Conservation (phyloP, 1,284 basidiomycete genomes). For the Boletus mariae region DNA sequence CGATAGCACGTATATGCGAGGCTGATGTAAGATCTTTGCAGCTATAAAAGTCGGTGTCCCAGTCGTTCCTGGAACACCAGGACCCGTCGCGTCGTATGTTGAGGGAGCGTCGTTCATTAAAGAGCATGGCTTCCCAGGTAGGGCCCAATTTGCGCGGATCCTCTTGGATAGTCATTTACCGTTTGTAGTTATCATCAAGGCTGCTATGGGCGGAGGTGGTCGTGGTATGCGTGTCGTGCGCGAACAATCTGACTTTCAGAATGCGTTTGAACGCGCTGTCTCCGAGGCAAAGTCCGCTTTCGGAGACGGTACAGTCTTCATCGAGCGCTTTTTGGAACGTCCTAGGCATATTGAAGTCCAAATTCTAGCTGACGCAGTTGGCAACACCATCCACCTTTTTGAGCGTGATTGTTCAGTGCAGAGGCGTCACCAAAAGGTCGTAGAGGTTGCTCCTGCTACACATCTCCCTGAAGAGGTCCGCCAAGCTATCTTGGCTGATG, state of each 20-base stretch:
- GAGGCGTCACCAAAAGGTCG: conserved; percentile 96
- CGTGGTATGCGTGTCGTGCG: conserved; percentile 98
- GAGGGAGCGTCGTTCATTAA: conserved; percentile 89
- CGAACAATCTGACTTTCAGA: conserved; percentile 87
- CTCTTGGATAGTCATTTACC: not conserved
- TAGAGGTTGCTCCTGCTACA: conserved; percentile 96
- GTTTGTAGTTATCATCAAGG: conserved; percentile 86
- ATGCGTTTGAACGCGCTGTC: conserved; percentile 89
- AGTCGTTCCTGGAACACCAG: conserved; percentile 96
- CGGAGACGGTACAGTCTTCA: conserved; percentile 97
- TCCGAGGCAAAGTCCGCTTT: conserved; percentile 96
- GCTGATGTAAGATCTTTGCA: conserved; percentile 28
- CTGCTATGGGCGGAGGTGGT: conserved; percentile 97
- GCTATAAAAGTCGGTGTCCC: conserved; percentile 89
- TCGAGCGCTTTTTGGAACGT: conserved; percentile 95
- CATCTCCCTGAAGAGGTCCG: conserved; percentile 91
- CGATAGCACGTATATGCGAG: not conserved
- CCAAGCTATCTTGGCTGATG: conserved; percentile 83
- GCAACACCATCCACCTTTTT: conserved; percentile 95
- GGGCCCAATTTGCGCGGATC: conserved; percentile 15
- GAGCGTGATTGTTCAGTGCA: conserved; percentile 99
- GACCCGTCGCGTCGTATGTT: conserved; percentile 81
- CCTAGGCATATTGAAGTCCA: conserved; percentile 98
- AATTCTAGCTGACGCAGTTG: conserved; percentile 84
- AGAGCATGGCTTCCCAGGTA: conserved; percentile 92